Percentiles rank a stretch among this genome's conserved stretches.
Evolutionary conservation across 257 asterid species (phyloP).

Genomic region (Dorcoceras hygrometricum): DNA sequence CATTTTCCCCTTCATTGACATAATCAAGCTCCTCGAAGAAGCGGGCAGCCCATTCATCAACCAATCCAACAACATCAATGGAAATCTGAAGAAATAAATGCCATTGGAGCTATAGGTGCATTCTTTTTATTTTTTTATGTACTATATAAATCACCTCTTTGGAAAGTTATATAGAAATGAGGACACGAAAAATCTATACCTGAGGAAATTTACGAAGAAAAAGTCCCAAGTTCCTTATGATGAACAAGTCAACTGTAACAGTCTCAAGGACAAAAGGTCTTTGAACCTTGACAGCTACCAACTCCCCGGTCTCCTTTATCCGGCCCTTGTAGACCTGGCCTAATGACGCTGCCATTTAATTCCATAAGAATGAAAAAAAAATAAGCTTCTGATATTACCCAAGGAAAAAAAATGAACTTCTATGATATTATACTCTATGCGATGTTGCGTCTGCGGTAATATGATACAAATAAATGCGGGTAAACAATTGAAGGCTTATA

Average conservation of each 20-base stretch:
- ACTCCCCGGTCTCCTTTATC: conserved; percentile 87
- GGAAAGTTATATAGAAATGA: conserved; percentile 22
- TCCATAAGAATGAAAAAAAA: conserved; percentile 25
- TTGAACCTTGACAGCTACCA: conserved; percentile 97
- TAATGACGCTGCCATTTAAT: conserved; percentile 76
- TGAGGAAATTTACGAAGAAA: conserved; percentile 91
- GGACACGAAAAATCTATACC: conserved; percentile 41
- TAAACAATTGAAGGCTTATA: conserved; percentile 22
- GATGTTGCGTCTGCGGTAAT: neutral
- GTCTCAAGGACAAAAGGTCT: conserved; percentile 99
- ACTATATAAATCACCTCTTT: conserved; percentile 18
- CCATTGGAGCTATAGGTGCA: conserved; percentile 2
- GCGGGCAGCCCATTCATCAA: conserved; percentile 99
- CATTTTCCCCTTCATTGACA: conserved; percentile 94
- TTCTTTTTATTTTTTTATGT: too few species aligned
- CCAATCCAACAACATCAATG: conserved; percentile 93
- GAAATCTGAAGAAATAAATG: conserved; percentile 48
- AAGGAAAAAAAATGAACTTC: conserved; percentile 13
- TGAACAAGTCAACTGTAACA: conserved; percentile 82
- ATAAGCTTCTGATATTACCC: conserved; percentile 23
- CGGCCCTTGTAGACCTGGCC: conserved; percentile 99
- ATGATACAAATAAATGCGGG: conserved; percentile 8
- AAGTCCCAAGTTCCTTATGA: conserved; percentile 86
- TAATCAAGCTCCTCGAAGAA: conserved; percentile 99
- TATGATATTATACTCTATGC: neutral